phyloP scores from a whole-genome alignment of 306 rosid species.

The Acmispon strigosus region DNA sequence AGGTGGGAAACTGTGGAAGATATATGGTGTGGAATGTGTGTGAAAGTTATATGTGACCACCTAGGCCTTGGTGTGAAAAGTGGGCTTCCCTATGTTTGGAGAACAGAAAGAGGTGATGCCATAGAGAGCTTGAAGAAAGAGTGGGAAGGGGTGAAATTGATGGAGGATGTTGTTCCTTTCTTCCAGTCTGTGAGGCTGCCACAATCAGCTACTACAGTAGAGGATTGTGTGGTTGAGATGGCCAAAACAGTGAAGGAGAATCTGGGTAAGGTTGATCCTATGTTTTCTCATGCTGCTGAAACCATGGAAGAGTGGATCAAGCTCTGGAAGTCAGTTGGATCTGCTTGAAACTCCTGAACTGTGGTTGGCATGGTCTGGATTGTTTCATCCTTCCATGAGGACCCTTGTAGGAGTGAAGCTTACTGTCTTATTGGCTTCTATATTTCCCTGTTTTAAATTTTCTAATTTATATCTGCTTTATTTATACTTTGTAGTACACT shows the following conservation, averaged over 20 bases:
- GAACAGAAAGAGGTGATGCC: conserved; percentile 81
- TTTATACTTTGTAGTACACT: conserved; percentile 2
- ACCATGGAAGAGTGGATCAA: conserved; percentile 83
- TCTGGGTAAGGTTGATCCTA: conserved; percentile 71
- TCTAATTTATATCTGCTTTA: conserved; percentile 14
- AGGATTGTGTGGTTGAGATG: conserved; percentile 69
- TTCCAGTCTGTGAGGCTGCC: conserved; percentile 71
- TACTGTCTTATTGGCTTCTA: conserved; percentile 9
- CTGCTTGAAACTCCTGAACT: conserved; percentile 27
- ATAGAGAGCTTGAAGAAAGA: conserved; percentile 88
- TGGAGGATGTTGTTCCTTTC: conserved; percentile 97
- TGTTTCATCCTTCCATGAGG: background rate
- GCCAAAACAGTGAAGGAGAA: conserved; percentile 72
- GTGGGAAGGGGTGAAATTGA: conserved; percentile 95
- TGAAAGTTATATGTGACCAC: conserved; percentile 78
- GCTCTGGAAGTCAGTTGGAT: conserved; percentile 73
- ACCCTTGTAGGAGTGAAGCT: conserved; percentile 8
- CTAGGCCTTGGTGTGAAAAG: conserved; percentile 75
- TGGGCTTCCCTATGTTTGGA: conserved; percentile 91
- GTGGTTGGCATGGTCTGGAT: background rate
- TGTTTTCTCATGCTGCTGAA: conserved; percentile 67
- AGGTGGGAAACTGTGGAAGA: conserved; percentile 99
- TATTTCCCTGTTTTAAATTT: conserved; percentile 6
- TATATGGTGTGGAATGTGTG: conserved; percentile 92
- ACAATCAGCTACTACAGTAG: conserved; percentile 56